Conservation (phyloP, 352 stramenopile species). For the Globisporangium solare region DNA sequence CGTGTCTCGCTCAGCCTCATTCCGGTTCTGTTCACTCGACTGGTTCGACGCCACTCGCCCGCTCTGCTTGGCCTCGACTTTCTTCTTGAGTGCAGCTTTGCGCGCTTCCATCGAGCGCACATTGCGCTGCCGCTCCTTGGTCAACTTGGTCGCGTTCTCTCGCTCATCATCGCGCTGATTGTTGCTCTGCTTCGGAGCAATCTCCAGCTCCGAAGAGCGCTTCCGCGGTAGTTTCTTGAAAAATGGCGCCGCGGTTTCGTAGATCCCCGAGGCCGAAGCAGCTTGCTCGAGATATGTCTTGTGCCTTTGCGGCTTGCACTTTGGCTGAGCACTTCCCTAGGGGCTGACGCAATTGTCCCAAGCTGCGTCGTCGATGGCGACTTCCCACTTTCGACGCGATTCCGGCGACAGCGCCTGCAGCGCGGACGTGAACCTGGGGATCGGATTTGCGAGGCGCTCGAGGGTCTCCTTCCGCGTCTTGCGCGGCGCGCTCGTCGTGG, state of each 20-base stretch:
- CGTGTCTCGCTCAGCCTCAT: not conserved
- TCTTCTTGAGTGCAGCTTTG: slow-evolving; percentile 42
- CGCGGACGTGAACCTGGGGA: slow-evolving; percentile 60
- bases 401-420: slow-evolving; percentile 53
- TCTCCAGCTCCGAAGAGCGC: not conserved
- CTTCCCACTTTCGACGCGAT: slow-evolving; percentile 46
- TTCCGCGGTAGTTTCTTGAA: slow-evolving; percentile 1
- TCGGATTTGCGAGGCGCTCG: slow-evolving; percentile 60
- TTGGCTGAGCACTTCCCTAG: not conserved
- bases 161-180: slow-evolving; percentile 20
- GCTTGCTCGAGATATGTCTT: slow-evolving; percentile 16
- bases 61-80: slow-evolving; percentile 17
- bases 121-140: not conserved
- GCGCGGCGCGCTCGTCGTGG: slow-evolving; percentile 26
- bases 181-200: not conserved
- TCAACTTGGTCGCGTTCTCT: not conserved
- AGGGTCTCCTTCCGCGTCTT: slow-evolving; percentile 60
- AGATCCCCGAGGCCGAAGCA: slow-evolving; percentile 8
- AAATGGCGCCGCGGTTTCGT: slow-evolving; percentile 11
- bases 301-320: not conserved
- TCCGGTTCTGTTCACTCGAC: not conserved
- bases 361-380: slow-evolving; percentile 14
- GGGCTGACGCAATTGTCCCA: not conserved
- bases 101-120: slow-evolving; percentile 19
- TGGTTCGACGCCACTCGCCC: slow-evolving; percentile 2